phyloP scores from a whole-genome alignment of 2,329 filamentous ascomycete species.

The Xylaria multiplex region DNA sequence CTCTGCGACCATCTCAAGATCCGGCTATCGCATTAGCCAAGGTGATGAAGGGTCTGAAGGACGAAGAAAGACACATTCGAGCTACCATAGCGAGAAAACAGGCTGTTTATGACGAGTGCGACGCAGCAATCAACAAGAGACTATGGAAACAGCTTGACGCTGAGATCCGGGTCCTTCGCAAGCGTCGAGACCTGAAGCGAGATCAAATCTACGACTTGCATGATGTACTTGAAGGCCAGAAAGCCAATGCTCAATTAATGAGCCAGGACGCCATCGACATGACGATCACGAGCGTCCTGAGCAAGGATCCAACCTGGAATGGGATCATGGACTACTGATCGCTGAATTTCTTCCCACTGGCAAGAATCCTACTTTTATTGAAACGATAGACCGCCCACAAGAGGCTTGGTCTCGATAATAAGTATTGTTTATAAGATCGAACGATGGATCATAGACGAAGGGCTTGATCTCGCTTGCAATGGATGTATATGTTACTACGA shows the following conservation, averaged over 20 bases:
- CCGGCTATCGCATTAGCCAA: conserved; percentile 79
- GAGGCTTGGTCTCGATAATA: not conserved
- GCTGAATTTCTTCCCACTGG: not conserved
- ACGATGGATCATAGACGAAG: not conserved
- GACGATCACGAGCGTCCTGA: conserved; percentile 66
- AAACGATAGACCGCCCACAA: conserved; percentile 2
- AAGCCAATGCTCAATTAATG: conserved; percentile 71
- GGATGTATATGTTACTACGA: conserved; percentile 9
- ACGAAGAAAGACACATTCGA: conserved; percentile 82
- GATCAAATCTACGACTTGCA: conserved; percentile 85
- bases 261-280: conserved; percentile 70
- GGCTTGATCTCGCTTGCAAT: not conserved
- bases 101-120: conserved; percentile 70
- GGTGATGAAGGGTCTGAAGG: conserved; percentile 84
- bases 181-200: conserved; percentile 75
- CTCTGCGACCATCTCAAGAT: conserved; percentile 72
- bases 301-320: conserved; percentile 48
- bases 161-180: conserved; percentile 69
- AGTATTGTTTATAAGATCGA: conserved; percentile 1
- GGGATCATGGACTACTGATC: conserved; percentile 44
- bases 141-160: conserved; percentile 70
- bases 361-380: not conserved
- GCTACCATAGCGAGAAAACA: conserved; percentile 72
- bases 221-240: conserved; percentile 85
- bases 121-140: conserved; percentile 72